phyloP scores from a whole-genome alignment of 2,329 filamentous ascomycete species.

The Cladophialophora psammophila region DNA sequence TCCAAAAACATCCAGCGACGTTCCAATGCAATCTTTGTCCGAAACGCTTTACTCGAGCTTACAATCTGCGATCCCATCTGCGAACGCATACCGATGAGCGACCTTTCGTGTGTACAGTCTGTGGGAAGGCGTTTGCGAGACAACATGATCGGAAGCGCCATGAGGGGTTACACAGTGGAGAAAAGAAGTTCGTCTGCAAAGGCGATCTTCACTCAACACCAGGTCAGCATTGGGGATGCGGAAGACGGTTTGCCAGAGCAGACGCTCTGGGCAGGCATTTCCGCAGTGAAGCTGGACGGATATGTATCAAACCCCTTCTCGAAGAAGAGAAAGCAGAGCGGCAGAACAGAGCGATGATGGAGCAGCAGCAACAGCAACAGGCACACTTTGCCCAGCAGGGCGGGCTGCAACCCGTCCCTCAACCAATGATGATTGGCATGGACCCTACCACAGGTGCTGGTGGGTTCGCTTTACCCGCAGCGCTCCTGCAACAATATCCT shows the following conservation, averaged over 20 bases:
- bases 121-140: constrained; percentile 94
- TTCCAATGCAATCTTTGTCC: constrained; percentile 95
- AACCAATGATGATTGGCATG: constrained; percentile 67
- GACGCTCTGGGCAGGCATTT: constrained; percentile 96
- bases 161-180: constrained; percentile 92
- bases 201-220: constrained; percentile 76
- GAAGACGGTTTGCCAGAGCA: constrained; percentile 88
- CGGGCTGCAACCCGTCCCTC: constrained; percentile 60
- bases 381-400: constrained; percentile 62
- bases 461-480: constrained; percentile 79
- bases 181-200: constrained; percentile 98
- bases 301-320: constrained; percentile 95
- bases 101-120: constrained; percentile 96
- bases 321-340: constrained; percentile 91
- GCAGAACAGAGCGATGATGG: constrained; percentile 76
- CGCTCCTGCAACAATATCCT: constrained; percentile 89
- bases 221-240: constrained; percentile 88
- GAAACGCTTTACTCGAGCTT: constrained; percentile 94
- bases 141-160: constrained; percentile 98
- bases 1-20: constrained; percentile 96
- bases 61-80: constrained; percentile 93
- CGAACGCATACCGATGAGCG: constrained; percentile 97
- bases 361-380: constrained; percentile 66
- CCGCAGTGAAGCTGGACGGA: constrained; percentile 89
- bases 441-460: constrained; percentile 62